Percentiles rank a stretch among this genome's conserved stretches.
Evolutionary conservation across 2,329 filamentous ascomycete species (phyloP).

Genomic region (Aureobasidium sp.): DNA sequence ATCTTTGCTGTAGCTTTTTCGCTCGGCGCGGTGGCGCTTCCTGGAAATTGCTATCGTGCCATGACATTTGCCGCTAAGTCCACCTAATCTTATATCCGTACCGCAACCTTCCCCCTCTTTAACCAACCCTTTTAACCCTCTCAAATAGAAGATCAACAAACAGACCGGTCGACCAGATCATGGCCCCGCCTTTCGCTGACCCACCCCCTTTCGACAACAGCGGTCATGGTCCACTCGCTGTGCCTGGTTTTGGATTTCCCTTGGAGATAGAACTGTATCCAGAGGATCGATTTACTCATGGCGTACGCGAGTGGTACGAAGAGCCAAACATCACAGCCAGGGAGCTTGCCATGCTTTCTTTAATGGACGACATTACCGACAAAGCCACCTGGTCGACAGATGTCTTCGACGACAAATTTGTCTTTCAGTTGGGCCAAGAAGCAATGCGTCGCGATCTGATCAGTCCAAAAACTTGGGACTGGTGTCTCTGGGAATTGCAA

Average conservation of each 20-base stretch:
- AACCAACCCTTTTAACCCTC: no score
- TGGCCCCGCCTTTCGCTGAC: slow-evolving; percentile 5
- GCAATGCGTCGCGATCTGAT: background rate
- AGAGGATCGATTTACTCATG: slow-evolving; percentile 7
- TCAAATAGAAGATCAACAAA: no score
- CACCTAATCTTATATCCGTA: no score
- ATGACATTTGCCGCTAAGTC: no score
- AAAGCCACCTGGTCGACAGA: slow-evolving; percentile 1
- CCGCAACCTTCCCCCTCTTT: no score
- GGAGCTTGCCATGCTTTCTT: slow-evolving; percentile 1
- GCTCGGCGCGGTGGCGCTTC: no score
- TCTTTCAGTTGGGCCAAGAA: background rate
- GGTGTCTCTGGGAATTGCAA: slow-evolving; percentile 1
- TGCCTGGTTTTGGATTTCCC: slow-evolving; percentile 3
- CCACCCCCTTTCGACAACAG: background rate
- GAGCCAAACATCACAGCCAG: background rate
- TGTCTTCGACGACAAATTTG: background rate
- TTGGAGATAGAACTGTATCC: background rate
- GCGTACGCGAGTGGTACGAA: background rate
- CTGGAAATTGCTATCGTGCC: no score
- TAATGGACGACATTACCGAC: background rate
- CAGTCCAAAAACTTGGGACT: background rate
- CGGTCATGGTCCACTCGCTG: background rate
- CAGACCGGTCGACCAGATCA: background rate
- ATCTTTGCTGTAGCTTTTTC: no score